Percentiles rank a stretch among this genome's conserved stretches.
Evolutionary conservation across 2,329 filamentous ascomycete species (phyloP).

Genomic region (Alternaria solani): DNA sequence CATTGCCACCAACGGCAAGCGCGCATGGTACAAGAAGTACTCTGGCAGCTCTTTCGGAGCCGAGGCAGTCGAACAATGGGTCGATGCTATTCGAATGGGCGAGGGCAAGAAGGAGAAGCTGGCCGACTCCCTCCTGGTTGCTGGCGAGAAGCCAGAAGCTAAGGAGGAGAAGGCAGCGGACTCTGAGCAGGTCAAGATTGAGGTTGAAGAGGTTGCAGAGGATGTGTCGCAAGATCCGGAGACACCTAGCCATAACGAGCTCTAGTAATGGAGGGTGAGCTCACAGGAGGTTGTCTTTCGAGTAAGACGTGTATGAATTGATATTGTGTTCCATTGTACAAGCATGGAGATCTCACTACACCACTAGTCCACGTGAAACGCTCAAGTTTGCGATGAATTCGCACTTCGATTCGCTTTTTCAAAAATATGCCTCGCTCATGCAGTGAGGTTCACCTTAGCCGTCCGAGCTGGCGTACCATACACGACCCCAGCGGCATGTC

Average conservation of each 20-base stretch:
- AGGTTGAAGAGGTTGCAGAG: constrained; percentile 41
- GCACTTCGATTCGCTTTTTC: neutral
- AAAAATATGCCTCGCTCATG: neutral
- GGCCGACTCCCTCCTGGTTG: constrained; percentile 57
- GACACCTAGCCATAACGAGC: constrained; percentile 33
- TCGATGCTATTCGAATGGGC: constrained; percentile 89
- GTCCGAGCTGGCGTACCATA: neutral
- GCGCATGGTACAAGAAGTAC: constrained; percentile 85
- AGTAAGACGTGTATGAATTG: neutral
- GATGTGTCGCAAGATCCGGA: constrained; percentile 17
- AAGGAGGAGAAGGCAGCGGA: constrained; percentile 35
- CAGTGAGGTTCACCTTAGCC: neutral
- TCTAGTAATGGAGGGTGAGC: constrained; percentile 17
- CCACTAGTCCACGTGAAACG: neutral
- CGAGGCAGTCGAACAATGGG: constrained; percentile 78
- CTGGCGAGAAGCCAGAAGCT: constrained; percentile 27
- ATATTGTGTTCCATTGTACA: neutral
- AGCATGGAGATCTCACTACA: neutral
- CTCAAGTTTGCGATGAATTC: no score
- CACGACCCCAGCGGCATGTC: neutral
- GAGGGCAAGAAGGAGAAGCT: constrained; percentile 81
- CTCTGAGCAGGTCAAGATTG: constrained; percentile 43
- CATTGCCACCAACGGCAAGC: constrained; percentile 83
- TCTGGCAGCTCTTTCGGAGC: constrained; percentile 64
- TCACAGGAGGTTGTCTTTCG: neutral